phyloP scores from a whole-genome alignment of 306 rosid genomes.

The Begonia loranthoides region DNA sequence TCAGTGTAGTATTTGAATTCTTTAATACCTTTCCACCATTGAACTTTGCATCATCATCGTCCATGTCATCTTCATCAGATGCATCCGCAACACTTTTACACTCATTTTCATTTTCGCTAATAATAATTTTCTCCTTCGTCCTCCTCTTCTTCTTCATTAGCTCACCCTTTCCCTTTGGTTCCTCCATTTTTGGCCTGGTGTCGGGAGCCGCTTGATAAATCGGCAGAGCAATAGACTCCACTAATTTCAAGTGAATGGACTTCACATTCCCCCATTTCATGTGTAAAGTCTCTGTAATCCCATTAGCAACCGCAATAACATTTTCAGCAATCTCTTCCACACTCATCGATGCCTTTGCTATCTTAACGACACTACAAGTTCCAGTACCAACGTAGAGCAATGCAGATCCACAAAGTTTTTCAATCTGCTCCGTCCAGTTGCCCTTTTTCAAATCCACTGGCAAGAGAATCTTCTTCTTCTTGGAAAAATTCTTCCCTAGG shows the following conservation, averaged over 20 bases:
- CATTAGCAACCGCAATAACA: conserved; percentile 38
- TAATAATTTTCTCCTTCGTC: not conserved
- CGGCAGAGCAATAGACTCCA: conserved; percentile 55
- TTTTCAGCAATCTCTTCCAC: conserved; percentile 27
- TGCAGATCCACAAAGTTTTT: conserved; percentile 24
- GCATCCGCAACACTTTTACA: conserved; percentile 6
- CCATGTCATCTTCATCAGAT: not conserved
- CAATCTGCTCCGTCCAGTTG: conserved; percentile 23
- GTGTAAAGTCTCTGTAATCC: conserved; percentile 42
- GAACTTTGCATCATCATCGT: not conserved
- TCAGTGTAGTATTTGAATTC: too few relatives aligned
- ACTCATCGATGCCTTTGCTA: conserved; percentile 21
- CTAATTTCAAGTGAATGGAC: conserved; percentile 64
- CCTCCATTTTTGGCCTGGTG: not conserved
- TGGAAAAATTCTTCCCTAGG: conserved; percentile 61
- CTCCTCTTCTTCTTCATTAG: not conserved
- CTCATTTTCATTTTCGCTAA: not conserved
- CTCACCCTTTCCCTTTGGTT: not conserved
- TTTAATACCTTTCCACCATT: not conserved
- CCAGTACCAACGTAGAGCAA: conserved; percentile 47
- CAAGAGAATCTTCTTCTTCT: conserved; percentile 77
- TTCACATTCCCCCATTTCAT: conserved; percentile 62
- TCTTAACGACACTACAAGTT: conserved; percentile 64
- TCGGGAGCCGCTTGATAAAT: conserved; percentile 54
- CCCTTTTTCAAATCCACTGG: conserved; percentile 49